These are phyloP conservation scores for Ceratobasidium sp. DNA, from an alignment of 1,284 basidiomycete species.

Conservation along the genomic window DNA sequence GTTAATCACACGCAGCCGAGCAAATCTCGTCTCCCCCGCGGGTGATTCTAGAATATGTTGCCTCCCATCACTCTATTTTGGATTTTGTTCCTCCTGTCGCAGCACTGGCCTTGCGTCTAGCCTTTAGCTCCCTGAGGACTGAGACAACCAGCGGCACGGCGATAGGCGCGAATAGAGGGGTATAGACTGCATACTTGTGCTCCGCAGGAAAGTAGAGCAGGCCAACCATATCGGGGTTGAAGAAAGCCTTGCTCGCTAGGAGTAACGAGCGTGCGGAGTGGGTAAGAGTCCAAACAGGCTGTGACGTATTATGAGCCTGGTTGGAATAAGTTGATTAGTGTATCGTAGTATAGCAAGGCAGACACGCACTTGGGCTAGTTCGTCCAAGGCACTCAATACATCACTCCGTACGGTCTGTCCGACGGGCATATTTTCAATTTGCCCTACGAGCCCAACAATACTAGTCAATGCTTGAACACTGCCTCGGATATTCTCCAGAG, in stretches of 20 bases:
- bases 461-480: constrained; percentile 82
- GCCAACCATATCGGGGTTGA: constrained; percentile 96
- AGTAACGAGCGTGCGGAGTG: constrained; percentile 77
- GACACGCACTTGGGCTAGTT: constrained; percentile 76
- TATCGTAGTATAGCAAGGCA: background rate
- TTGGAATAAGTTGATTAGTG: background rate
- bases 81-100: constrained; percentile 13
- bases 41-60: background rate
- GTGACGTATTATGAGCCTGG: constrained; percentile 38
- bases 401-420: constrained; percentile 80
- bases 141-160: constrained; percentile 86
- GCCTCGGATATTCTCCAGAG: constrained; percentile 76
- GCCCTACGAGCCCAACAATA: constrained; percentile 84
- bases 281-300: constrained; percentile 61
- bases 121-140: constrained; percentile 73
- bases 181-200: constrained; percentile 95
- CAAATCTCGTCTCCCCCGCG: constrained; percentile 5
- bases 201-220: constrained; percentile 96
- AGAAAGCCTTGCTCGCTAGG: constrained; percentile 91
- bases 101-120: constrained; percentile 34
- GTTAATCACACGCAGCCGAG: constrained; percentile 19
- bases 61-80: constrained; percentile 31
- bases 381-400: constrained; percentile 75
- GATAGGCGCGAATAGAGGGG: constrained; percentile 91
- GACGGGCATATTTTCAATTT: constrained; percentile 93